A percentile compares a stretch with the other conserved stretches of the same genome.
These are phyloP conservation scores for Meyerozyma carpophila DNA, from an alignment of 1,139 yeast species.

Conservation along the genomic window DNA sequence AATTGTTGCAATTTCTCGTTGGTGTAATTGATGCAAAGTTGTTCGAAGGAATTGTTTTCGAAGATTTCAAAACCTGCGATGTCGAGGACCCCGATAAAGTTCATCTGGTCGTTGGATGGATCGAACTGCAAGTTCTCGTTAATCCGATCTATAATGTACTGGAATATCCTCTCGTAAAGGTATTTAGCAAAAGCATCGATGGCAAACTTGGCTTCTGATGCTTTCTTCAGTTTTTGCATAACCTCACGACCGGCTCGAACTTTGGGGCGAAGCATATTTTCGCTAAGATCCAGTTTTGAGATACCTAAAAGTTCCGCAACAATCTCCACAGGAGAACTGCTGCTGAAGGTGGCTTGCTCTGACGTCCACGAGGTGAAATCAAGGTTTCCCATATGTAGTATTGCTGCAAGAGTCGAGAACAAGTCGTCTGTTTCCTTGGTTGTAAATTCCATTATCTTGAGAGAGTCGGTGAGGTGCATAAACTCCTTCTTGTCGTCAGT, in stretches of 20 bases:
- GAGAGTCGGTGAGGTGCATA: slow-evolving; percentile 53
- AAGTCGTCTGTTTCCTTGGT: slow-evolving; percentile 52
- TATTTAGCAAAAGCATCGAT: slow-evolving; percentile 87
- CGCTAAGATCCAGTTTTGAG: slow-evolving; percentile 48
- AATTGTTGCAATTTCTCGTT: slow-evolving; percentile 95
- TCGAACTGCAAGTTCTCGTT: slow-evolving; percentile 55
- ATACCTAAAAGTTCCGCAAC: slow-evolving; percentile 67
- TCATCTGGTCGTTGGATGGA: slow-evolving; percentile 19
- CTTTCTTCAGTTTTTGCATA: slow-evolving; percentile 74
- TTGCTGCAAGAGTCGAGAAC: slow-evolving; percentile 65
- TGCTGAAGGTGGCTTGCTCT: slow-evolving; percentile 74
- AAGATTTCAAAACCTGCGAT: slow-evolving; percentile 98
- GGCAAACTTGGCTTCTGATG: slow-evolving; percentile 74
- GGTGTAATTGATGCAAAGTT: slow-evolving; percentile 91
- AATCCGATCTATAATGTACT: slow-evolving; percentile 68
- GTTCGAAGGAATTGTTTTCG: slow-evolving; percentile 88
- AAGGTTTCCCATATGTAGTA: slow-evolving; percentile 82
- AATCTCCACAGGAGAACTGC: slow-evolving; percentile 47
- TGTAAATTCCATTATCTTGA: slow-evolving; percentile 68
- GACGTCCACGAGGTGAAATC: slow-evolving; percentile 65
- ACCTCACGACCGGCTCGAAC: slow-evolving; percentile 90
- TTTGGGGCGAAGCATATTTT: slow-evolving; percentile 62
- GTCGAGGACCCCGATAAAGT: slow-evolving; percentile 89
- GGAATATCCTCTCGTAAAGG: slow-evolving; percentile 79
- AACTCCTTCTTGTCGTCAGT: slow-evolving; percentile 75